Percentiles rank a stretch among this genome's conserved stretches.
Conservation (phyloP, 306 rosid species). For the Ceratonia siliqua region DNA sequence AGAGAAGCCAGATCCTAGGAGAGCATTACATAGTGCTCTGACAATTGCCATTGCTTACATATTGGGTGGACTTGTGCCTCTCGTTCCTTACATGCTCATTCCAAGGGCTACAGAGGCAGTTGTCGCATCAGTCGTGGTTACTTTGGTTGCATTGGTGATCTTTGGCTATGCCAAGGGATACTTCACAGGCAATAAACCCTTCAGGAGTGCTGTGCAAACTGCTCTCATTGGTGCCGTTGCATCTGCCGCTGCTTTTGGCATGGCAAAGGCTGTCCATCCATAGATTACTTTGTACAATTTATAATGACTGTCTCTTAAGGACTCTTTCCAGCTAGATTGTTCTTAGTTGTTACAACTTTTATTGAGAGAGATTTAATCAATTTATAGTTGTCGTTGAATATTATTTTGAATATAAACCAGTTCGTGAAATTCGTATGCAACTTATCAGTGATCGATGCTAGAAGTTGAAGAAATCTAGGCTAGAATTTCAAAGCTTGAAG, state of each 20-base stretch:
- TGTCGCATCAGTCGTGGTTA: constrained; percentile 54
- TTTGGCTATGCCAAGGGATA: constrained; percentile 86
- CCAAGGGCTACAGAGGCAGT: constrained; percentile 65
- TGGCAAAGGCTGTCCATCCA: constrained; percentile 8
- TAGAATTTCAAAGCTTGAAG: too few relatives aligned
- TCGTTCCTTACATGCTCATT: constrained; percentile 73
- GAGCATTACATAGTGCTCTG: constrained; percentile 83
- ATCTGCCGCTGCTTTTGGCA: constrained; percentile 63
- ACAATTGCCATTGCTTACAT: constrained; percentile 85
- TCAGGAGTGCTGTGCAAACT: constrained; percentile 79
- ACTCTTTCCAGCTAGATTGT: too few relatives aligned
- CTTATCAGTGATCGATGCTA: too few relatives aligned
- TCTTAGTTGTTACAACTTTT: too few relatives aligned
- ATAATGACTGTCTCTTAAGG: too few relatives aligned
- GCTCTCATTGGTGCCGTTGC: constrained; percentile 82
- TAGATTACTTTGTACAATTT: neutral
- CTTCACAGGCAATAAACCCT: constrained; percentile 76
- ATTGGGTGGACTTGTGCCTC: constrained; percentile 79
- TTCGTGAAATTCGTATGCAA: too few relatives aligned
- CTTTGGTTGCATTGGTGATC: constrained; percentile 66
- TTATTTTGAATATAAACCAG: too few relatives aligned
- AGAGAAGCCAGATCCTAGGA: constrained; percentile 92
- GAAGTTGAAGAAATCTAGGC: too few relatives aligned
- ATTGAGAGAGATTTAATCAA: too few relatives aligned
- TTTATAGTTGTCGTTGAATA: too few relatives aligned